Evolutionary conservation across 345 rosid species (phyloP).

Genomic region (Aurinia saxatilis): DNA sequence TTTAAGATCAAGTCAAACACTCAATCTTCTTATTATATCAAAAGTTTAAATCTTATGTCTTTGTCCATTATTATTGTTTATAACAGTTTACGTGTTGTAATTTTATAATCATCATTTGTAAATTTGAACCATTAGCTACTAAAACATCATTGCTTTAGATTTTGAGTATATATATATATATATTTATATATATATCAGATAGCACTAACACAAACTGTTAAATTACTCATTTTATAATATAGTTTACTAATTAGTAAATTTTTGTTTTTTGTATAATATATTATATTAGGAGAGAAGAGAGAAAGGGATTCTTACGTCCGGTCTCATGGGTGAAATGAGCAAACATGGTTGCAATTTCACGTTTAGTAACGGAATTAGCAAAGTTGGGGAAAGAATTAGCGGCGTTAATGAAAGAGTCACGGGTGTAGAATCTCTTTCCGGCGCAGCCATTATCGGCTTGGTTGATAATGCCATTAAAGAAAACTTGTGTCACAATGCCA

Average conservation of each 20-base stretch:
- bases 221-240: neutral
- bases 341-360: conserved; percentile 47
- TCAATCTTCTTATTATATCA: neutral
- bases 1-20: neutral
- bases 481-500: conserved; percentile 32
- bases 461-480: conserved; percentile 37
- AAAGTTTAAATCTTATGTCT: neutral
- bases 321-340: conserved; percentile 50
- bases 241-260: too few species aligned
- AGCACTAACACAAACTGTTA: too few species aligned
- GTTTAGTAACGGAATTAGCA: conserved; percentile 22
- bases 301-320: conserved; percentile 29
- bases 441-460: conserved; percentile 29
- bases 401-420: conserved; percentile 29
- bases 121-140: too few species aligned
- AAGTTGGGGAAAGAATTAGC: conserved; percentile 21
- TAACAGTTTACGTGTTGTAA: neutral
- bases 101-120: neutral
- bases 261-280: too few species aligned
- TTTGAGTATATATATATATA: too few species aligned
- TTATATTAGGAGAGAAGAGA: neutral
- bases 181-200: too few species aligned
- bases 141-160: neutral
- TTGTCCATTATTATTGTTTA: neutral
- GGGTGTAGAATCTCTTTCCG: conserved; percentile 44